Conservation (phyloP, 2,329 filamentous ascomycete genomes). For the Venturia carpophila region DNA sequence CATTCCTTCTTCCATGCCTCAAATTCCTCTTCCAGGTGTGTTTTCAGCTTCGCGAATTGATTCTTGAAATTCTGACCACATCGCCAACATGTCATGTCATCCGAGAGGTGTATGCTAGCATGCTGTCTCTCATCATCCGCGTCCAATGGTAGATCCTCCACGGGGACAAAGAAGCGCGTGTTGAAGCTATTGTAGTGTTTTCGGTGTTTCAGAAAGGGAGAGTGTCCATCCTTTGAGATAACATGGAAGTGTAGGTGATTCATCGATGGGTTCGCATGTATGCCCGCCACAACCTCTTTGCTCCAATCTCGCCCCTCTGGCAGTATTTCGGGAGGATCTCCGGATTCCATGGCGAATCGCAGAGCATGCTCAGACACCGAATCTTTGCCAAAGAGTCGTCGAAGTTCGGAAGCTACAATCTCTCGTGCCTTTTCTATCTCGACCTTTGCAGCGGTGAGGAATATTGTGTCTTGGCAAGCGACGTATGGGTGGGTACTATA, state of each 20-base stretch:
- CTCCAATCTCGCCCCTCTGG: slow-evolving; percentile 73
- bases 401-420: slow-evolving; percentile 68
- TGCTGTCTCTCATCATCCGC: slow-evolving; percentile 40
- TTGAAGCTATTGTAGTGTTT: slow-evolving; percentile 93
- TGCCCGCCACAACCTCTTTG: slow-evolving; percentile 63
- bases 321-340: slow-evolving; percentile 32
- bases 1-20: slow-evolving; percentile 62
- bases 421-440: slow-evolving; percentile 55
- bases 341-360: slow-evolving; percentile 52
- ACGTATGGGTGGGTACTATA: slow-evolving; percentile 65
- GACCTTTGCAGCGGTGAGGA: slow-evolving; percentile 55
- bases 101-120: slow-evolving; percentile 45
- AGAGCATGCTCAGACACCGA: slow-evolving; percentile 58
- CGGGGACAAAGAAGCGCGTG: slow-evolving; percentile 70
- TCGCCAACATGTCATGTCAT: slow-evolving; percentile 73
- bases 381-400: slow-evolving; percentile 55
- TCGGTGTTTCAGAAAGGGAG: slow-evolving; percentile 61
- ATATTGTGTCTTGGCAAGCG: slow-evolving; percentile 58
- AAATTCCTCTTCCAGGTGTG: slow-evolving; percentile 68
- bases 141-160: slow-evolving; percentile 73
- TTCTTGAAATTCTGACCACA: slow-evolving; percentile 69
- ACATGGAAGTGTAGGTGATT: slow-evolving; percentile 86
- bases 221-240: slow-evolving; percentile 70
- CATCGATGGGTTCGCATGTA: slow-evolving; percentile 89
- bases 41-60: slow-evolving; percentile 64